Evolutionary conservation across 495 filamentous ascomycete genomes (phyloP), one percentile per base, ranked within the genome.

Genomic region (Poronia punctata): DNA sequence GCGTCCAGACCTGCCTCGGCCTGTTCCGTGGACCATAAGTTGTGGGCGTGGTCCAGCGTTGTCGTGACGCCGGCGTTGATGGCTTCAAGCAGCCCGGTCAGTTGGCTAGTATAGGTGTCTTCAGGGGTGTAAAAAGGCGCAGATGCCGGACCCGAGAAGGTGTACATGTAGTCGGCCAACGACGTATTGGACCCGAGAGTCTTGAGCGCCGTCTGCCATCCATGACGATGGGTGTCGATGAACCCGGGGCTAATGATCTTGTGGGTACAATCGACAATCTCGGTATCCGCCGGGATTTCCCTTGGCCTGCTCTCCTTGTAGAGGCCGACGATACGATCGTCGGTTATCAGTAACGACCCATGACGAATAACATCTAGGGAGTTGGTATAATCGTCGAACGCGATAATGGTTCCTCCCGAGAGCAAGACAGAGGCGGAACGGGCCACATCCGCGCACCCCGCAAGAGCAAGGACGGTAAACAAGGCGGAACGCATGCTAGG

Each of bases 211-310:
- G 75, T 75, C 54, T 79, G 74, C 73, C 72, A 81, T 7, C 74
- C 54, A 59, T 80, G 75, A 18, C 72, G 68, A 45, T 79, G 76
- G 0, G 76, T 79, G 44, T 79, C 73, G 27, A 79, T 55, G 52
- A 80, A 79, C 0, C 76, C 76, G 2, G 77, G 75, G 1, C 66
- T 67, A 20, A 80, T 57, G 22, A 80, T 75, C 53, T 75, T 76
- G 45, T 64, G 59, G 0, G 61, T 71, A 33, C 66, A 74, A 48
- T 79, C 71, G 11, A 81, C 61, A 22, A 71, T 38, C 33, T 66
- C 54, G 3, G 38, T 38, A 12, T 31, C 48, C 5, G 39, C 24
- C 9, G 54, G 54, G 2, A 54, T 15, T 8, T 37, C 20, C 7
- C 16, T 36, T 0, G 54, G 54, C n/a, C n/a, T 41, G 6, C 48